These are phyloP conservation scores for Spathaspora girioi DNA, from an alignment of 805 yeast species.

Conservation along the genomic window DNA sequence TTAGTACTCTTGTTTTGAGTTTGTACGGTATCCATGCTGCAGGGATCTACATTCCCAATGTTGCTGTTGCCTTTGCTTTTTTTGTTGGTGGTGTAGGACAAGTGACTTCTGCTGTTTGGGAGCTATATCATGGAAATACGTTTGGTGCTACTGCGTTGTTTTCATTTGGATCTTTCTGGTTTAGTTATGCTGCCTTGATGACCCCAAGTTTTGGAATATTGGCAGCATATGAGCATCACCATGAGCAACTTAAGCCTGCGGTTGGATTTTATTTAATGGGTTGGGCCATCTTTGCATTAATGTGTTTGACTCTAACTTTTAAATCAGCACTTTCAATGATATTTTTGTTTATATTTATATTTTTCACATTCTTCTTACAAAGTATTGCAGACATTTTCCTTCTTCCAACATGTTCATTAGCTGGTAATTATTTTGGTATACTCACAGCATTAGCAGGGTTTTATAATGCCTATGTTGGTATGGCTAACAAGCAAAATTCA, in stretches of 20 bases:
- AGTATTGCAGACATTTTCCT: slow-evolving; percentile 48
- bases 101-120: slow-evolving; percentile 66
- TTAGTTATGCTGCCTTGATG: slow-evolving; percentile 56
- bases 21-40: slow-evolving; percentile 51
- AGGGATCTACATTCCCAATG: slow-evolving; percentile 47
- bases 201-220: slow-evolving; percentile 58
- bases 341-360: slow-evolving; percentile 48
- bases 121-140: slow-evolving; percentile 57
- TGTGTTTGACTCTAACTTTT: slow-evolving; percentile 49
- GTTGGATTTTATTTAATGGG: slow-evolving; percentile 57
- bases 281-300: slow-evolving; percentile 60
- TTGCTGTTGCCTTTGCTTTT: slow-evolving; percentile 52
- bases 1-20: slow-evolving; percentile 58
- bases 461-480: slow-evolving; percentile 61
- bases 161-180: slow-evolving; percentile 69
- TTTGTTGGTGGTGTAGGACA: slow-evolving; percentile 63
- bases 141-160: slow-evolving; percentile 63
- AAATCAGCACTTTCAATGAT: slow-evolving; percentile 65
- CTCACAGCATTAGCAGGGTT: slow-evolving; percentile 55
- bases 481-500: slow-evolving; percentile 55
- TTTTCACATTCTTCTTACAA: slow-evolving; percentile 52
- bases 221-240: slow-evolving; percentile 40
- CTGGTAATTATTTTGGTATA: slow-evolving; percentile 63
- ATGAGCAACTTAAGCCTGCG: slow-evolving; percentile 42
- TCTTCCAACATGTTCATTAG: slow-evolving; percentile 38